Percentiles rank a stretch among this genome's conserved stretches.
Conservation (phyloP, 345 rosid genomes). For the Populus euphratica region DNA sequence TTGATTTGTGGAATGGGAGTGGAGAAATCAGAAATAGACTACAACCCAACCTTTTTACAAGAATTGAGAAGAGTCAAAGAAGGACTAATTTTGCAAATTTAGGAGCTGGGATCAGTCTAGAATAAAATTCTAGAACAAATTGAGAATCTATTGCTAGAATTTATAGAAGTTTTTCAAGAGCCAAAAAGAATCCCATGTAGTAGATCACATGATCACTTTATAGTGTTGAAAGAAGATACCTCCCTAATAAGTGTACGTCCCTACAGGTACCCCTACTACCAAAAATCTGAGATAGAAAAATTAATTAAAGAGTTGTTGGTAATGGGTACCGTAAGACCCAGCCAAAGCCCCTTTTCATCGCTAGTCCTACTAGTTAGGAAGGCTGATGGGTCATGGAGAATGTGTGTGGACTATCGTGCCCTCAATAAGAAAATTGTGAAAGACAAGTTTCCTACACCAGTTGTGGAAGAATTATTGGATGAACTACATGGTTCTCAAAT, state of each 20-base stretch:
- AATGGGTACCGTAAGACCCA: neutral
- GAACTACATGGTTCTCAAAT: neutral
- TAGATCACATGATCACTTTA: too few species aligned
- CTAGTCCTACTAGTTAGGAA: neutral
- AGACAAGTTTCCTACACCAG: neutral
- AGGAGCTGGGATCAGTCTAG: rapidly evolving
- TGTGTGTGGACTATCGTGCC: neutral
- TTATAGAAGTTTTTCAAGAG: too few species aligned
- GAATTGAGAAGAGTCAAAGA: rapidly evolving
- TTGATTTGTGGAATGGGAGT: rapidly evolving
- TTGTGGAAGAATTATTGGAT: neutral
- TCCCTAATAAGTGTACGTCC: neutral
- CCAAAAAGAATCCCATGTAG: too few species aligned
- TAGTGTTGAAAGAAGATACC: neutral
- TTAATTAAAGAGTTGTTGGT: neutral
- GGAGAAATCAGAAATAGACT: too few species aligned
- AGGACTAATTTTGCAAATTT: neutral
- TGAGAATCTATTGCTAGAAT: too few species aligned
- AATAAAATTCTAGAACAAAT: too few species aligned
- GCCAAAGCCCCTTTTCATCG: neutral
- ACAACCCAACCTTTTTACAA: neutral
- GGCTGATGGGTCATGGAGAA: neutral
- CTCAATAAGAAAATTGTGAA: neutral
- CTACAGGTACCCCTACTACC: neutral
- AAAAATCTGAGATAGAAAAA: neutral